Evolutionary conservation across 2,329 filamentous ascomycete species (phyloP), one percentile per base, ranked within the genome.

Genomic region (Calonectria honghensis): DNA sequence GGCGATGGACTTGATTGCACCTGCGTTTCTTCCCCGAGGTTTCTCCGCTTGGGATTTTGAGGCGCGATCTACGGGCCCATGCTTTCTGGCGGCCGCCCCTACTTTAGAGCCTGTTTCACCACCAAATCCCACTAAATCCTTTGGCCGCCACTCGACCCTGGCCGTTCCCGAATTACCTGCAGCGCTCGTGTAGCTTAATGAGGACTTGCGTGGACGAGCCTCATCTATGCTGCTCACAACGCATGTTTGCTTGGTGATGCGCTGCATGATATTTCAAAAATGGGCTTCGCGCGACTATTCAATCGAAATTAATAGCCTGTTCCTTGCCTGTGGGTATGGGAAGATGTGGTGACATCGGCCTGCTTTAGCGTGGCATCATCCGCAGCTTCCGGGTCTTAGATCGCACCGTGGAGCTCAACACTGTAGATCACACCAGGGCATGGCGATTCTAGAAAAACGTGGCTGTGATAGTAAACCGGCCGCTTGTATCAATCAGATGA

Each of bases 51-150:
- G 18, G 13, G 13, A 13, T 24, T 24, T 48, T 7, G 45, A 48
- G 45, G 45, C 20, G 45, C 41, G 45, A 24, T 48, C 41, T 48
- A n/a, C 41, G 7, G 45, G n/a, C n/a, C 45, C 45, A 24, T 48
- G 45, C 45, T 24, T 10, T 24, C 45, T 24, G n/a, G 65, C 48
- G 65, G 65, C 65, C 48, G 50, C 65, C 35, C 14, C 48, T 68
- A 65, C 41, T 65, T 41, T 54, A 31, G 65, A 50, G 18, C 16
- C 24, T 54, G 65, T 68, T 54, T 68, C 65, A 54, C 32, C 37
- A 61, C 57, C 14, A 16, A 16, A 63, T 63, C 57, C 57, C 39
- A 29, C 48, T 54, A 63, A 37, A 63, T 63, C 59, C 59, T 63
- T 63, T 37, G 24, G 59, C 37, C 63, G 50, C 48, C 65, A 57